A percentile compares a stretch with the other conserved stretches of the same genome.
Evolutionary conservation across 1,139 yeast genomes (phyloP).

Genomic region (Yamadazyma trypodendri): DNA sequence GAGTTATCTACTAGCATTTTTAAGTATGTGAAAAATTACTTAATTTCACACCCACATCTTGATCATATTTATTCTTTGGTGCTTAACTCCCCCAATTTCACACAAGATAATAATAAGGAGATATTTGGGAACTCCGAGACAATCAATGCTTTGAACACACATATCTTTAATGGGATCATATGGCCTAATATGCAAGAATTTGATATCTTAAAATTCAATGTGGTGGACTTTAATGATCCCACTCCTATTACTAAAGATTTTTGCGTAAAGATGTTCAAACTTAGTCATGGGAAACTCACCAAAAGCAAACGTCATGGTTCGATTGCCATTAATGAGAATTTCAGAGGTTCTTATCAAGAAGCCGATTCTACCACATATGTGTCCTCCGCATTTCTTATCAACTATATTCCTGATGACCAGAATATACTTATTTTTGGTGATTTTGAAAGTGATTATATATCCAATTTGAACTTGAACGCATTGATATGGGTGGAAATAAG

Average conservation of each 20-base stretch:
- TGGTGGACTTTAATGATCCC: constrained; percentile 18
- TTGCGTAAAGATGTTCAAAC: constrained; percentile 31
- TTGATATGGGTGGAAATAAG: constrained; percentile 60
- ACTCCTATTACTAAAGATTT: constrained; percentile 21
- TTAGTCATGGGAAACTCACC: constrained; percentile 39
- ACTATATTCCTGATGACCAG: constrained; percentile 28
- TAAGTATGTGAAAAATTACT: constrained; percentile 40
- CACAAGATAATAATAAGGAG: constrained; percentile 26
- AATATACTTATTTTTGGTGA: constrained; percentile 72
- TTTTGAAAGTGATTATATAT: constrained; percentile 64
- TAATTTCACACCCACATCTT: constrained; percentile 80
- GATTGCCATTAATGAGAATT: constrained; percentile 14
- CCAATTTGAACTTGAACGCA: constrained; percentile 41
- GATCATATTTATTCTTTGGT: constrained; percentile 76
- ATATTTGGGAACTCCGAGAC: constrained; percentile 59
- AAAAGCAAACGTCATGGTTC: constrained; percentile 12
- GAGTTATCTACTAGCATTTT: constrained; percentile 28
- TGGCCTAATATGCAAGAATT: constrained; percentile 73
- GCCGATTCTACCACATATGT: constrained; percentile 20
- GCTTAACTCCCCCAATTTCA: constrained; percentile 66
- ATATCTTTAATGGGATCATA: constrained; percentile 68
- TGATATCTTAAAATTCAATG: constrained; percentile 26
- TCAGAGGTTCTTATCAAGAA: constrained; percentile 8
- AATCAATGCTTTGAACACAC: constrained; percentile 47
- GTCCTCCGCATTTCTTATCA: constrained; percentile 53